Evolutionary conservation across 129 eudicot genomes (phyloP), one percentile per base, ranked within the genome.

Genomic region (Cynara cardunculus): DNA sequence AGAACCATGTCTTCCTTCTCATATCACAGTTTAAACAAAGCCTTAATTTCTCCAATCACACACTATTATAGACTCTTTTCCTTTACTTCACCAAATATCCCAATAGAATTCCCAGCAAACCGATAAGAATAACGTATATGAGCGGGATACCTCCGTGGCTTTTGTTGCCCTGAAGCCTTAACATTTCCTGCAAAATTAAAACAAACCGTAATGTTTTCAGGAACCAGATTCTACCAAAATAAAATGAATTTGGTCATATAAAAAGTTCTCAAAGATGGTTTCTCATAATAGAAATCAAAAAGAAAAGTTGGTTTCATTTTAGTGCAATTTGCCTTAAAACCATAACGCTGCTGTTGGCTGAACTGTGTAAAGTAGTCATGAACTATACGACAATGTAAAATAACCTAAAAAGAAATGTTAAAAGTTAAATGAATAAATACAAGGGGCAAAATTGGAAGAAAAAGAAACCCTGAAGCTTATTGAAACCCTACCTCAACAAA

Each of bases 21-120:
- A 78, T 25, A 78, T 73, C 86, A 87, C 75, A 85, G 76, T 85
- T 84, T 13, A 34, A 90, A 82, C 74, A 76, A 81, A 66, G 6
- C 78, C 81, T 56, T 56, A n/a, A n/a, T 85, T 69, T 77, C 73
- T 64, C 71, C 81, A 67, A 39, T 27, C 14, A 39, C 32, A 25
- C 79, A 25, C 82, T 21, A 24, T 13, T 35, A 53, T 21, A 73
- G 41, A 70, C 56, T 30, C 77, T 67, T 37, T n/a, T n/a, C 7
- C 2, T 25, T 82, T 68, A 90, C 89, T 90, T 92, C 61, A 92
- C 21, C 69, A 88, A 72, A 78, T 92, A 92, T 27, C 97, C 97
- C 90, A 92, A 82, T 1, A 90, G 78, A 72, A 88, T 32, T 80
- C 97, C 88, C 26, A 92, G 25, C 82, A 93, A 82, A 68, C 96